Evolutionary conservation across 164 flowering plant species (phyloP), one percentile per base, ranked within the genome.

Genomic region (Vitis rotundifolia): DNA sequence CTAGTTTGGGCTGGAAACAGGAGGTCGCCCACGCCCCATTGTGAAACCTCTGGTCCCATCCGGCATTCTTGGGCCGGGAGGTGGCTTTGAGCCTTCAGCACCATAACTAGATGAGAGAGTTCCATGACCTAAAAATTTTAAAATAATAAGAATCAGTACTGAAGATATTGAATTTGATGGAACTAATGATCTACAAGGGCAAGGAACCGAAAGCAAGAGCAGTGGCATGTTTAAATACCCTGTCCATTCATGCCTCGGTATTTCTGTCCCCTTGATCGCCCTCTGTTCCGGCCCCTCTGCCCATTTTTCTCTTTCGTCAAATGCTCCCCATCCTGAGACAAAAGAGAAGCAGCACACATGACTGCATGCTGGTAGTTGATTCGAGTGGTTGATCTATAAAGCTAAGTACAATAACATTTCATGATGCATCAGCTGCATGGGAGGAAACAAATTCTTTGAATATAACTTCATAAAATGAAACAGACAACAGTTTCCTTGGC

Each of bases 21-120:
- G 80, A 71, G 93, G 87, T 47, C 88, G 84, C 52, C 98, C 98
- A 47, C 98, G 94, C 14, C 98, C 98, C 89, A 89, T 76, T 2
- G 97, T 77, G 75, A 93, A 92, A 64, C 98, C 97, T 63, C 90
- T 78, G 7, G 96, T 90, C 63, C 98, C 98, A 78, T 93, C 97
- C 11, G 97, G 98, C 97, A 93, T 93, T 81, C 71, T 88, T 28
- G 98, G 98, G 22, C 94, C 92, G 2, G 94, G 96, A 55, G 96
- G 96, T 49, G 92, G 97, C 78, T 89, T 86, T 19, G 80, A 64
- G 14, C 76, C 63, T 83, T 87, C 91, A 68, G 14, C n/a, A 3
- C 57, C 75, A 69, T 78, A 76, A 58, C 68, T 69, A 29, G 77
- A 68, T 18, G 66, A 49, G 5, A 73, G 62, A 59, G 78, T 68